Evolutionary conservation across 768 basidiomycete genomes (phyloP).

Genomic region (Rhodotorula kratochvilovae): DNA sequence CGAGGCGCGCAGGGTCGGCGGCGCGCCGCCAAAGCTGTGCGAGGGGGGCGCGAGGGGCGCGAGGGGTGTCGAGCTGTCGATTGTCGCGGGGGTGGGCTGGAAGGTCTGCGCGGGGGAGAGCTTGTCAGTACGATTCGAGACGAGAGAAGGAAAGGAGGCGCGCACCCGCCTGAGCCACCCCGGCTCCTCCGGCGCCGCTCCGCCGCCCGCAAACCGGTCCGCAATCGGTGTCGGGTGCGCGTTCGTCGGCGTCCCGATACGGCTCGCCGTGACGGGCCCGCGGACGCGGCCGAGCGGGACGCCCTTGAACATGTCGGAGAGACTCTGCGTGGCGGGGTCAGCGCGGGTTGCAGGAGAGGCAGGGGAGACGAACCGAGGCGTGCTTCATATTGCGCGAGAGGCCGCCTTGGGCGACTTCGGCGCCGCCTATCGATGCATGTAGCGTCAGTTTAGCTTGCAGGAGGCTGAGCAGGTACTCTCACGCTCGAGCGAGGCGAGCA

Average conservation of each 20-base stretch:
- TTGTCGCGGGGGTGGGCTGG: not conserved
- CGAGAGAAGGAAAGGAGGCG: too few species aligned
- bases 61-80: not conserved
- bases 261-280: not conserved
- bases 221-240: conserved; percentile 13
- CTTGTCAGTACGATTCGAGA: too few species aligned
- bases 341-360: too few species aligned
- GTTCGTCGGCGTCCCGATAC: not conserved
- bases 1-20: not conserved
- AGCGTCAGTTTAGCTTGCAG: not conserved
- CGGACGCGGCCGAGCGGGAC: not conserved
- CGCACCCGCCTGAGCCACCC: conserved; percentile 18
- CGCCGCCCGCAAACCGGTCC: conserved; percentile 2
- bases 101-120: not conserved
- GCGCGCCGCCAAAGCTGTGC: not conserved
- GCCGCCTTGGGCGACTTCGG: not conserved
- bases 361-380: not conserved
- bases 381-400: not conserved
- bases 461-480: not conserved
- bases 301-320: conserved; percentile 28
- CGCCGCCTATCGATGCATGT: not conserved
- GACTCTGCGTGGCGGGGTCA: not conserved
- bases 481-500: conserved; percentile 17
- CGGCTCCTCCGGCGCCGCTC: not conserved
- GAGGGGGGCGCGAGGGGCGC: not conserved